Evolutionary conservation across 352 stramenopile genomes (phyloP).

Genomic region (Pythium apleroticum): DNA sequence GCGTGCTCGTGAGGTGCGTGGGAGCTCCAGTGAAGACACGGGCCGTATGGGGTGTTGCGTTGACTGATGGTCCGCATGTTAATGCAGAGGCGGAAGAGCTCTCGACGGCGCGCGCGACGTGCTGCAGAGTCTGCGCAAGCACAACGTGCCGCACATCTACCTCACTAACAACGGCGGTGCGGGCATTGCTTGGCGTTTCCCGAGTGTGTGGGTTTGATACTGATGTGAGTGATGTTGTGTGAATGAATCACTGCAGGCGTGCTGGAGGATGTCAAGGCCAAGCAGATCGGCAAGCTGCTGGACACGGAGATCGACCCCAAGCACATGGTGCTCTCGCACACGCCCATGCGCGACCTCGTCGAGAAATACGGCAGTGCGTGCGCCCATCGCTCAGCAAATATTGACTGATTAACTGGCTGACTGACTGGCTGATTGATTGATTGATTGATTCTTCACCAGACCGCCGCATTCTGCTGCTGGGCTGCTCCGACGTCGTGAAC

Average conservation of each 20-base stretch:
- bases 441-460: conserved; percentile 22
- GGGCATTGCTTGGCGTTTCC: not conserved
- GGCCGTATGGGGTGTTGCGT: no score
- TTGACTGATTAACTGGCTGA: conserved; percentile 7
- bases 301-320: conserved; percentile 58
- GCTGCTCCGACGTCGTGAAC: conserved; percentile 74
- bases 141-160: conserved; percentile 86
- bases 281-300: conserved; percentile 63
- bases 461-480: conserved; percentile 84
- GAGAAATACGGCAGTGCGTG: conserved; percentile 47
- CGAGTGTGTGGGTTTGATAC: not conserved
- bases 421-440: not conserved
- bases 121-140: conserved; percentile 56
- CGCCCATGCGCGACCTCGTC: conserved; percentile 84
- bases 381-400: no score
- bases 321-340: conserved; percentile 89
- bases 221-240: not conserved
- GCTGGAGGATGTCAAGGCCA: conserved; percentile 82
- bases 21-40: not conserved
- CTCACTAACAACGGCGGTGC: conserved; percentile 69
- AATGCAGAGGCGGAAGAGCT: conserved; percentile 50
- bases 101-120: conserved; percentile 69
- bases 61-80: not conserved
- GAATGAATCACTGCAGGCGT: conserved; percentile 37
- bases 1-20: conserved; percentile 85